Percentiles rank a stretch among this genome's conserved stretches.
Conservation (phyloP, 1,284 basidiomycete species). For the Papiliotrema laurentii region DNA sequence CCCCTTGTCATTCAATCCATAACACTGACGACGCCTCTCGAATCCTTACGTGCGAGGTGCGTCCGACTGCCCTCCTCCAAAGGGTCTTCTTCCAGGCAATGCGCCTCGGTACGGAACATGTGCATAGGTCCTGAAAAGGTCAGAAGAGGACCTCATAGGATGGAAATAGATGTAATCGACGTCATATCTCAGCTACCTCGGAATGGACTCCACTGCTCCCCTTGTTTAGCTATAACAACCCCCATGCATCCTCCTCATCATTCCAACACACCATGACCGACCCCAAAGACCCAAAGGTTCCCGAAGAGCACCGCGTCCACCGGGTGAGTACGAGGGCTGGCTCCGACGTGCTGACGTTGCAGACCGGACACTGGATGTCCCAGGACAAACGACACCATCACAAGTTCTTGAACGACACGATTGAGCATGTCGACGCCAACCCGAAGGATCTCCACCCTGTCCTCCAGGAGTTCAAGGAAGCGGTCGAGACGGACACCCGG, state of each 20-base stretch:
- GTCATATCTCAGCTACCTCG: too few species aligned
- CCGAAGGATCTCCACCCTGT: constrained; percentile 42
- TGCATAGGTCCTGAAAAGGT: too few species aligned
- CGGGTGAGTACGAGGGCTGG: constrained; percentile 13
- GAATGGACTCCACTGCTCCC: too few species aligned
- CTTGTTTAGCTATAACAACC: too few species aligned
- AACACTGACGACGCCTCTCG: too few species aligned
- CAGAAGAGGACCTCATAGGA: too few species aligned
- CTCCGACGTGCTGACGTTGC: background rate
- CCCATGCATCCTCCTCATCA: background rate
- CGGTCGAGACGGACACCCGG: constrained; percentile 48
- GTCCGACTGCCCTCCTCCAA: too few species aligned
- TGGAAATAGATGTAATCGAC: too few species aligned
- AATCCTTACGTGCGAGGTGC: too few species aligned
- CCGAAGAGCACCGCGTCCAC: constrained; percentile 36
- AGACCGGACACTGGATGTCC: constrained; percentile 40
- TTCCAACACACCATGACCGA: constrained; percentile 8
- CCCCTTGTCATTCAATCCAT: too few species aligned
- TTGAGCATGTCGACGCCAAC: constrained; percentile 36
- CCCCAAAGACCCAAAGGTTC: constrained; percentile 20
- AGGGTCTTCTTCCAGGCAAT: too few species aligned
- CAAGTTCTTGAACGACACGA: constrained; percentile 34
- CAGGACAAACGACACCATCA: constrained; percentile 43
- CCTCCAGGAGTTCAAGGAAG: constrained; percentile 49
- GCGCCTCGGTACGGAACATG: too few species aligned